Evolutionary conservation across 1,284 basidiomycete genomes (phyloP).

Genomic region (Sporisorium graminicola): DNA sequence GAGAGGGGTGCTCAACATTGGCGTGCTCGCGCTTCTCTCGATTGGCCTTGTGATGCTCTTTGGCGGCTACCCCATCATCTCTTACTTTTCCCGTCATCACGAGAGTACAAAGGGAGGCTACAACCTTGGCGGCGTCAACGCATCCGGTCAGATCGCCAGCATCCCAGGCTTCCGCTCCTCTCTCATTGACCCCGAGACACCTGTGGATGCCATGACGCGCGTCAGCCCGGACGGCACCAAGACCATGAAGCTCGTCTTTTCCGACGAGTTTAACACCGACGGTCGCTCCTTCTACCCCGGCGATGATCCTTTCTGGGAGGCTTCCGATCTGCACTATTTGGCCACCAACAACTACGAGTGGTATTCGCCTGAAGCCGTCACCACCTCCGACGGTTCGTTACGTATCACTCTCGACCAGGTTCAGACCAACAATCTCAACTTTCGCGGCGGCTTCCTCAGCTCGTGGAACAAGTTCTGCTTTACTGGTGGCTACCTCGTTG

Average conservation of each 20-base stretch:
- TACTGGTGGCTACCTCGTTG: constrained; percentile 89
- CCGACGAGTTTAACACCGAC: constrained; percentile 68
- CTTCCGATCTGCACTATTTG: constrained; percentile 80
- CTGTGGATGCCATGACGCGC: constrained; percentile 50
- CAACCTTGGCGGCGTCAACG: constrained; percentile 62
- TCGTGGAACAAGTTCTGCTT: constrained; percentile 93
- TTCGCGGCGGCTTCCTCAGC: constrained; percentile 74
- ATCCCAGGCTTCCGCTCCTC: constrained; percentile 47
- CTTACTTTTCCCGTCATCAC: constrained; percentile 31
- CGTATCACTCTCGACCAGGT: constrained; percentile 76
- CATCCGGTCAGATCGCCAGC: constrained; percentile 56
- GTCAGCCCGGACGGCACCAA: constrained; percentile 72
- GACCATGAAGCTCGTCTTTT: constrained; percentile 66
- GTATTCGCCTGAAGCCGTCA: constrained; percentile 84
- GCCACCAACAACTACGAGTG: constrained; percentile 68
- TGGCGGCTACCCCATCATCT: constrained; percentile 81
- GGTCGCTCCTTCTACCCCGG: constrained; percentile 74
- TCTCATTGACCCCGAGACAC: constrained; percentile 71
- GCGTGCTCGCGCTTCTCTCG: constrained; percentile 72
- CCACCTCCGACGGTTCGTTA: constrained; percentile 82
- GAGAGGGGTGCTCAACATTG: constrained; percentile 72
- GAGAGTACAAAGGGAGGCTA: constrained; percentile 51
- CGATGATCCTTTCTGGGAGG: constrained; percentile 80
- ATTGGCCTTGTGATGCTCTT: constrained; percentile 76
- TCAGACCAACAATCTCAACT: constrained; percentile 77